Evolutionary conservation across 257 asterid species (phyloP).

Genomic region (Capsicum chinense): DNA sequence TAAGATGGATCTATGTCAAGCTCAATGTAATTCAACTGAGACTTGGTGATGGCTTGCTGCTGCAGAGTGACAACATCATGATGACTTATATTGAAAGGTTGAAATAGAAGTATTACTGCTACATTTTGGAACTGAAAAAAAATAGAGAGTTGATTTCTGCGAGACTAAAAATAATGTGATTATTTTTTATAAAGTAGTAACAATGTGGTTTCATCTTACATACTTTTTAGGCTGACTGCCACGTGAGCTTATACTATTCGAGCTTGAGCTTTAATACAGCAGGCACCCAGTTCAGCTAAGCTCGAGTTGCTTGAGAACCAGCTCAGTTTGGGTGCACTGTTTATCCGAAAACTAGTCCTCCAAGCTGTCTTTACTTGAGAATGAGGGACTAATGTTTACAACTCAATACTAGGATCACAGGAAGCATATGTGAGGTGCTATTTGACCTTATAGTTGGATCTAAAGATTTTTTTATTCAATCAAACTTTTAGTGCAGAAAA

Average conservation of each 20-base stretch:
- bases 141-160: not conserved
- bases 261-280: not conserved
- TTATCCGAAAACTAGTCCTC: not conserved
- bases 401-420: conserved; percentile 12
- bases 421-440: conserved; percentile 13
- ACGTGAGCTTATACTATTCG: not conserved
- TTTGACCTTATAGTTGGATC: conserved; percentile 4
- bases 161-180: not conserved
- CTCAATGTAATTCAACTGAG: not conserved
- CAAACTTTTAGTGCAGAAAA: not conserved
- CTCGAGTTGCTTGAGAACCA: conserved; percentile 3
- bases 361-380: not conserved
- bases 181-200: not conserved
- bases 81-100: not conserved
- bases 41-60: conserved; percentile 2
- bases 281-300: conserved; percentile 8
- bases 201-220: not conserved
- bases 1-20: not conserved
- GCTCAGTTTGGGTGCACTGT: not conserved
- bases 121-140: conserved; percentile 13
- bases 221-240: conserved; percentile 12
- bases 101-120: not conserved
- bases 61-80: conserved; percentile 20
- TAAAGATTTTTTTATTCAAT: not conserved
- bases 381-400: not conserved